Evolutionary conservation across 768 basidiomycete species (phyloP), one percentile per base, ranked within the genome.

Genomic region (Suillus brevipes): DNA sequence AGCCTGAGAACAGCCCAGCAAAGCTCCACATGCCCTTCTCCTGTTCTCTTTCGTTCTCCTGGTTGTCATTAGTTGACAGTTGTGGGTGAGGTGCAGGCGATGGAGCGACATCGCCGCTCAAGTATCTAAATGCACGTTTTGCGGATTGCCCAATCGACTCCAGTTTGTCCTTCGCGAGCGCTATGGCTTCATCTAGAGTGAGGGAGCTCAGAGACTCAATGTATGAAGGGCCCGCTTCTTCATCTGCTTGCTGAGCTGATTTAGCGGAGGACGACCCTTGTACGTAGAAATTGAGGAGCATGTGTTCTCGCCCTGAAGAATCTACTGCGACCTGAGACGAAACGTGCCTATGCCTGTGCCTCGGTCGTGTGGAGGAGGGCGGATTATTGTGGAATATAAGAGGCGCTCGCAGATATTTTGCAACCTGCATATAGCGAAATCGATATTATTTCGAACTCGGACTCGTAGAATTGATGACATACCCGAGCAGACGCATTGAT

Each of bases 271-370:
- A 78, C 56, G 82, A 79, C 43, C 87, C 88, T 78, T 91, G 85
- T 34, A 94, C 82, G 69, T 89, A 95, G 77, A 95, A 95, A 52
- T 89, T 89, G 73, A 95, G 82, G 37, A 92, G 82, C 86, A 95
- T 88, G 69, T 94, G 93, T 73, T 94, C 92, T 49, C 87, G 84
- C 1, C 93, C 93, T 12, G 84, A 72, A 13, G 87, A 77, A 73
- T 95, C 93, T 31, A 91, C 78, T 65, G 86, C 86, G 66, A 93
- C 83, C 65, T 92, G 89, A 23, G 92, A 93, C 9, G 86, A 86
- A 52, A 94, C 90, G 77, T 90, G 90, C 70, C 91, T 86, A 70
- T 92, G 91, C 23, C 93, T 86, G 72, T 94, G 93, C 62, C 92
- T 85, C 14, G 93, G 93, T 36, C 92, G 87, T 61, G 84, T 73